phyloP scores from a whole-genome alignment of 345 rosid genomes.

The Linum lewisii region DNA sequence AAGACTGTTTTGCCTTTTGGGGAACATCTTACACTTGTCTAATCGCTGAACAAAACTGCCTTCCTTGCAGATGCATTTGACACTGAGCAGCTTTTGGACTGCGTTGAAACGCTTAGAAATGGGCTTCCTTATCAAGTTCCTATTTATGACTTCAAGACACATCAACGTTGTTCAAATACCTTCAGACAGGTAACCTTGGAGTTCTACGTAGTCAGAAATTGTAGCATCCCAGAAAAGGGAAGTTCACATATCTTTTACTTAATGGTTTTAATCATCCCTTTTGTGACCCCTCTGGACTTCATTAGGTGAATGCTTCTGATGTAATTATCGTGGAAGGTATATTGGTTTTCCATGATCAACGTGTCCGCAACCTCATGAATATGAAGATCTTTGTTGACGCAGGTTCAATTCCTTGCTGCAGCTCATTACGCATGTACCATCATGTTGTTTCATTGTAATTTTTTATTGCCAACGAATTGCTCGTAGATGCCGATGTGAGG shows the following conservation, averaged over 20 bases:
- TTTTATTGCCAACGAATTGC: constrained; percentile 20
- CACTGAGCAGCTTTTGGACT: constrained; percentile 92
- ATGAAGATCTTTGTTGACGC: constrained; percentile 98
- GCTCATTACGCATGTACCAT: background rate
- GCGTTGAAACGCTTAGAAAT: constrained; percentile 54
- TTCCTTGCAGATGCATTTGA: constrained; percentile 77
- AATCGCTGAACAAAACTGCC: background rate
- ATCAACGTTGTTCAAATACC: constrained; percentile 68
- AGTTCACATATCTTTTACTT: background rate
- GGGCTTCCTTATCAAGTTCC: constrained; percentile 87
- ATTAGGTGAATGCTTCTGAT: constrained; percentile 94
- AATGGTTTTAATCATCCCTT: background rate
- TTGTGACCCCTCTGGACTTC: background rate
- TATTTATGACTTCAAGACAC: constrained; percentile 83
- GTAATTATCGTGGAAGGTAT: constrained; percentile 98
- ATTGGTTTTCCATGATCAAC: constrained; percentile 84
- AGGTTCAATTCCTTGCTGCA: constrained; percentile 34
- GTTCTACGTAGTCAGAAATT: background rate
- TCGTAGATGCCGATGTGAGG: constrained; percentile 98
- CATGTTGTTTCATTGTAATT: constrained; percentile 12
- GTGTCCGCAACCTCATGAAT: constrained; percentile 83
- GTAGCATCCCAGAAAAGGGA: background rate
- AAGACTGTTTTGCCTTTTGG: background rate
- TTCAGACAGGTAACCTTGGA: constrained; percentile 65
- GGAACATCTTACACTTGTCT: background rate